Evolutionary conservation across 2,329 filamentous ascomycete genomes (phyloP), one percentile per base, ranked within the genome.

Genomic region (Diaporthe longicolla): DNA sequence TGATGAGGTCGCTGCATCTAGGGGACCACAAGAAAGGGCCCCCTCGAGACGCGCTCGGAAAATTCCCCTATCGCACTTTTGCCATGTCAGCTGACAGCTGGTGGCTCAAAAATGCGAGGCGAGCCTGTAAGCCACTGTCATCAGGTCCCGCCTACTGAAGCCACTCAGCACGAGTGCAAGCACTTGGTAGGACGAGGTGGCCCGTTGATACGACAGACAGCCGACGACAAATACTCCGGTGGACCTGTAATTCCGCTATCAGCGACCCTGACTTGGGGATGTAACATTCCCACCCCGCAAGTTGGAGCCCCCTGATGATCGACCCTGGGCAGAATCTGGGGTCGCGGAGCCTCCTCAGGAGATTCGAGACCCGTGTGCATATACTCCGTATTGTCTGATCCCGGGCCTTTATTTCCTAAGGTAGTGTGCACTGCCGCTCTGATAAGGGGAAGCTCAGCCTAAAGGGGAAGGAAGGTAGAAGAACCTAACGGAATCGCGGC

Each of bases 251-350:
- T 71, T 71, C 59, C 70, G 57, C 58, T 32, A 45, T 68, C 50
- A 57, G 55, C 37, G 54, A 71, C 72, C 72, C 72, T 63, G 52
- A n/a, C 58, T 26, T 26, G 24, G 40, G 50, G 48, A 74, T 75
- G 74, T 70, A 74, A 75, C 74, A 75, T 75, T 71, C 48, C 74
- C 74, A 71, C 74, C 74, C 71, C 74, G 68, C 72, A 68, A 59
- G 59, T 55, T 69, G 74, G 59, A 65, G 40, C 32, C 74, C 74
- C 74, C 74, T 74, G 74, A 75, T 54, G 74, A 70, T 74, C 68
- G 57, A 72, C 61, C 72, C 74, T 29, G 58, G 72, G 66, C 69
- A 57, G 72, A 75, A 75, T 75, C 74, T 63, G 74, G 74, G 74
- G 74, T 75, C 61, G 54, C 72, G 65, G 65, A 70, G 70, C 74